phyloP scores from a whole-genome alignment of 139 green algal species.

The Chlorella vulgaris region DNA sequence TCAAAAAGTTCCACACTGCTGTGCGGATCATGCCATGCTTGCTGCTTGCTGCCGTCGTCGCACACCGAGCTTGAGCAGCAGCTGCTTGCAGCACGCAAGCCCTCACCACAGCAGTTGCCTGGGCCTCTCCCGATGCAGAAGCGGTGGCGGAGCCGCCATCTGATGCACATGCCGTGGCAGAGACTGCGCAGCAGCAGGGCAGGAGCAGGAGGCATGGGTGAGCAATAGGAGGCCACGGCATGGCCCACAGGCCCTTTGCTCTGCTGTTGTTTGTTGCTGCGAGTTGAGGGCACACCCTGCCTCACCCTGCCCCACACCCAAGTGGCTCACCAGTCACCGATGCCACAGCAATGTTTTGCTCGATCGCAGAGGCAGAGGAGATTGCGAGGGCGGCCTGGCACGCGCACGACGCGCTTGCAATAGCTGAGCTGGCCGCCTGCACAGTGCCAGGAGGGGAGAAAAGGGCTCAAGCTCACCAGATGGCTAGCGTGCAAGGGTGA shows the following conservation, averaged over 20 bases:
- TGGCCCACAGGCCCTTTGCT: too few species aligned
- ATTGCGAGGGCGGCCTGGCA: conserved; percentile 4
- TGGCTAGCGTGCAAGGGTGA: too few species aligned
- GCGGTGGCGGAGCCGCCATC: neutral
- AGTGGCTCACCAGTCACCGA: conserved; percentile 3
- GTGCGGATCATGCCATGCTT: too few species aligned
- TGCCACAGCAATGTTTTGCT: conserved; percentile 2
- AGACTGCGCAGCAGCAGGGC: neutral
- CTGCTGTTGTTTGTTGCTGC: too few species aligned
- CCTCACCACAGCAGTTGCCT: neutral
- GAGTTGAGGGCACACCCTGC: too few species aligned
- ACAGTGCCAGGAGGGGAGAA: neutral
- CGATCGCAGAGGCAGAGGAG: neutral
- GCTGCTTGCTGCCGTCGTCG: too few species aligned
- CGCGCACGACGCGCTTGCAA: conserved; percentile 9
- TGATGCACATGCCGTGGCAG: neutral
- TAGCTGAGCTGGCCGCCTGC: conserved; percentile 15
- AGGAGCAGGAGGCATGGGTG: neutral
- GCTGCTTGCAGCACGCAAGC: neutral
- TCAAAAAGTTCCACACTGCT: too few species aligned
- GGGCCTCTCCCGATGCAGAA: neutral
- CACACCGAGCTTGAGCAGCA: too few species aligned
- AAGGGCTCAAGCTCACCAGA: too few species aligned
- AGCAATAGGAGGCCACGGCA: too few species aligned
- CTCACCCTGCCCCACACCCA: neutral